These are phyloP conservation scores for Penicillium polonicum DNA, from an alignment of 2,329 filamentous ascomycete genomes.

Conservation along the genomic window DNA sequence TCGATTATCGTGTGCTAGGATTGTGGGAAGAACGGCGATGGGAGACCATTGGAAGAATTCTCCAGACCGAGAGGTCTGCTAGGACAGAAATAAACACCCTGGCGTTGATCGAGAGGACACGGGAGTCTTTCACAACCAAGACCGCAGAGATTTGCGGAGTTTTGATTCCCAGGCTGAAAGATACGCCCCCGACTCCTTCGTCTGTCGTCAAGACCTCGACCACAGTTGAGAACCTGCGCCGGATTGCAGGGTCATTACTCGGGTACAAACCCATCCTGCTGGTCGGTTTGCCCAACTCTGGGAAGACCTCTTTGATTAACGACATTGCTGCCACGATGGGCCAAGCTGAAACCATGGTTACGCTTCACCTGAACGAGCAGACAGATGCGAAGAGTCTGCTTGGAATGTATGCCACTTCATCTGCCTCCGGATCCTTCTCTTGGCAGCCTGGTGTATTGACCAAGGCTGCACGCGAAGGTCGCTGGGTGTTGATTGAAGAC, in stretches of 20 bases:
- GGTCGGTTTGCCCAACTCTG: conserved; percentile 78
- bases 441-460: conserved; percentile 94
- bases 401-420: conserved; percentile 87
- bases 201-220: conserved; percentile 69
- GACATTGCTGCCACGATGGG: conserved; percentile 78
- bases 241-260: conserved; percentile 67
- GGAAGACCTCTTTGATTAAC: conserved; percentile 84
- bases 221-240: conserved; percentile 68
- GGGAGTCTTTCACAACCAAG: conserved; percentile 53
- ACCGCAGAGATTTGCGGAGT: conserved; percentile 66
- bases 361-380: conserved; percentile 94
- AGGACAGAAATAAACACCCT: conserved; percentile 24
- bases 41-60: conserved; percentile 39
- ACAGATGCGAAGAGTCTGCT: conserved; percentile 96
- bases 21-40: conserved; percentile 63
- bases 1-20: conserved; percentile 75
- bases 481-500: conserved; percentile 97
- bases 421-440: conserved; percentile 81
- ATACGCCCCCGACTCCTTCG: conserved; percentile 50
- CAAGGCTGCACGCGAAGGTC: conserved; percentile 86
- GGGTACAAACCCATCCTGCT: conserved; percentile 71
- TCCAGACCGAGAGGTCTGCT: conserved; percentile 24
- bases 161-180: conserved; percentile 61
- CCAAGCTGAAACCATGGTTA: conserved; percentile 80
- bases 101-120: conserved; percentile 30